Percentiles rank a stretch among this genome's conserved stretches.
phyloP scores from a whole-genome alignment of 2,329 filamentous ascomycete genomes.

The Botrytis paeoniae region DNA sequence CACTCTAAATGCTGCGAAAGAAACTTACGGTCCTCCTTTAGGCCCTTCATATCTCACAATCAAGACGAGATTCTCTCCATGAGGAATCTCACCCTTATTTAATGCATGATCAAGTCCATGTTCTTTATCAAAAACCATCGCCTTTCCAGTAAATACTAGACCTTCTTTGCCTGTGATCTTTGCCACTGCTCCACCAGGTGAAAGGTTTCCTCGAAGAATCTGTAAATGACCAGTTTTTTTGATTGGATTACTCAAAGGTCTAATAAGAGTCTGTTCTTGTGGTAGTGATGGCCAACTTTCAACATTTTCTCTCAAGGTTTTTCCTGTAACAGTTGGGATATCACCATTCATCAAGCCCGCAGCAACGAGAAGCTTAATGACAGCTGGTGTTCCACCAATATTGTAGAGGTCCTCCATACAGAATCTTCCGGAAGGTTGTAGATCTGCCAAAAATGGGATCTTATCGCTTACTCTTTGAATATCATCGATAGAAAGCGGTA shows the following conservation, averaged over 20 bases:
- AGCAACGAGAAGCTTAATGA: slow-evolving; percentile 81
- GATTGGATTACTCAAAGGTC: slow-evolving; percentile 70
- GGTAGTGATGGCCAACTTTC: slow-evolving; percentile 72
- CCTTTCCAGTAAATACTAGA: slow-evolving; percentile 73
- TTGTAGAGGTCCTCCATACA: slow-evolving; percentile 86
- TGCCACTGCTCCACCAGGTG: slow-evolving; percentile 83
- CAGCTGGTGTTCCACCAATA: slow-evolving; percentile 79
- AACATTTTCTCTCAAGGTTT: slow-evolving; percentile 79
- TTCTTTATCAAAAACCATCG: slow-evolving; percentile 85
- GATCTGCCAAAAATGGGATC: slow-evolving; percentile 68
- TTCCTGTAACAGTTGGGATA: slow-evolving; percentile 79
- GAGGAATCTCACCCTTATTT: slow-evolving; percentile 62
- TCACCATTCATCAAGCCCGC: slow-evolving; percentile 71
- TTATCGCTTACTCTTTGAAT: slow-evolving; percentile 68
- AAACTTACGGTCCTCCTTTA: slow-evolving; percentile 67
- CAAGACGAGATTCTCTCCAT: slow-evolving; percentile 79
- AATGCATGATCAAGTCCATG: slow-evolving; percentile 73
- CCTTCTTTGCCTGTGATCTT: slow-evolving; percentile 98
- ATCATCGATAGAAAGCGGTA: slow-evolving; percentile 45
- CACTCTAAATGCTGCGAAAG: too few species aligned
- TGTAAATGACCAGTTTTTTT: slow-evolving; percentile 85
- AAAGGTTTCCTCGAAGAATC: slow-evolving; percentile 82
- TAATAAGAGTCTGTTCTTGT: slow-evolving; percentile 78
- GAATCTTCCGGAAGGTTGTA: slow-evolving; percentile 76
- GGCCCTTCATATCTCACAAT: slow-evolving; percentile 93